Base-by-base conservation (phyloP, 2,329 filamentous ascomycete species). In the Domatiomyces catenatus region DNA sequence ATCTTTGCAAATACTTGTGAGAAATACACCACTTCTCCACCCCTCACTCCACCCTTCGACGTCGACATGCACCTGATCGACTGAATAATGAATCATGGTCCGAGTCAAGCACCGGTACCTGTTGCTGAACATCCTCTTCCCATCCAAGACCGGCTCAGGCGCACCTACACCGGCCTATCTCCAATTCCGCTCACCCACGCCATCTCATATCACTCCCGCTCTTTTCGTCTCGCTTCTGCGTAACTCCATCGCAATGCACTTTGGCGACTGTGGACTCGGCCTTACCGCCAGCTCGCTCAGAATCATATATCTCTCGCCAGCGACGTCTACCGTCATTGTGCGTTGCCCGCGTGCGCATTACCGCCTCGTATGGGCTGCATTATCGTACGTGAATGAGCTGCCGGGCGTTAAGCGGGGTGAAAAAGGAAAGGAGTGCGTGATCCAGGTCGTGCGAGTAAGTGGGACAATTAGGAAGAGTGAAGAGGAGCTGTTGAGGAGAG, bases 31-130 rank as follows among this genome's bases (percentile, higher is more conserved):
- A n/a, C n/a, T 5, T 20, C 43, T 45, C 19, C 43, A n/a, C 10
- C 10, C 17, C n/a, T n/a, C 17, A 8, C 42, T 8, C 19, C 18
- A 3, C 18, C 18, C n/a, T 3, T 47, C 45, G 18, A 43, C 8
- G 15, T n/a, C 18, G n/a, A 22, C 18, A 10, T 32, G 26, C 26
- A 17, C 8, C 43, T 20, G 43, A 19, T 20, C 8, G 19, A 45
- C 18, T 19, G 43, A 20, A 6, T 24, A 24, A 49, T 8, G n/a
- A 20, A 69, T 44, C 47, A 95, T 98, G 92, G 92, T 98, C 53
- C 86, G 92, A 63, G 79, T 96, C 59, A 98, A 98, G 69, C 84
- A 94, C 67, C 83, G 92, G 61, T 98, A 98, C 66, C 77, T 98
- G 17, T 80, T 96, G n/a, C 79, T 96, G 55, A 86, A 94, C 64